phyloP scores from a whole-genome alignment of 2,329 filamentous ascomycete species.

The Penicillium hesseltinei region DNA sequence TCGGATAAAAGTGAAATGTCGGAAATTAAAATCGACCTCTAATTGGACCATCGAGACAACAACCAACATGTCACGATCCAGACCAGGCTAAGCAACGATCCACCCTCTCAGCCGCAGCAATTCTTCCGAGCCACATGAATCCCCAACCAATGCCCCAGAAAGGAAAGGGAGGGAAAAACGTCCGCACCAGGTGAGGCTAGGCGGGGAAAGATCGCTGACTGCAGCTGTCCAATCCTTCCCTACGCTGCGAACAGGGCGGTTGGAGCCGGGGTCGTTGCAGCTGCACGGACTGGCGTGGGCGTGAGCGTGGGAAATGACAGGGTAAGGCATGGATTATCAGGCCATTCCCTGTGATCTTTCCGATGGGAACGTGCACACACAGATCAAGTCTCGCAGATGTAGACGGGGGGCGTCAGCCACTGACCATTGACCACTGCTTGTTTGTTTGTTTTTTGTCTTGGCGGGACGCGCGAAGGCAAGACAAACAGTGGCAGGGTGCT shows the following conservation, averaged over 20 bases:
- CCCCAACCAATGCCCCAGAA: neutral
- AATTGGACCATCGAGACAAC: constrained; percentile 16
- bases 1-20: constrained; percentile 12
- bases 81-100: constrained; percentile 14
- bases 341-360: neutral
- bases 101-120: constrained; percentile 12
- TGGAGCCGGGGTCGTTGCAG: constrained; percentile 2
- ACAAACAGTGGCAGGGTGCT: neutral
- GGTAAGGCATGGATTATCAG: neutral
- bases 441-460: constrained; percentile 1
- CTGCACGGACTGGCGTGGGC: constrained; percentile 9
- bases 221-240: neutral
- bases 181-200: neutral
- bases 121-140: constrained; percentile 14
- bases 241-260: constrained; percentile 2
- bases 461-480: neutral
- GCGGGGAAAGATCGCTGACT: constrained; percentile 1
- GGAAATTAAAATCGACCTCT: constrained; percentile 16
- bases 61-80: constrained; percentile 17
- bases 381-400: neutral
- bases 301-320: neutral
- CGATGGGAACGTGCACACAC: neutral
- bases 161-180: neutral
- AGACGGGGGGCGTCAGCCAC: neutral
- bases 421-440: constrained; percentile 1